phyloP scores from a whole-genome alignment of 805 yeast genomes.

The Myxozyma geophila region DNA sequence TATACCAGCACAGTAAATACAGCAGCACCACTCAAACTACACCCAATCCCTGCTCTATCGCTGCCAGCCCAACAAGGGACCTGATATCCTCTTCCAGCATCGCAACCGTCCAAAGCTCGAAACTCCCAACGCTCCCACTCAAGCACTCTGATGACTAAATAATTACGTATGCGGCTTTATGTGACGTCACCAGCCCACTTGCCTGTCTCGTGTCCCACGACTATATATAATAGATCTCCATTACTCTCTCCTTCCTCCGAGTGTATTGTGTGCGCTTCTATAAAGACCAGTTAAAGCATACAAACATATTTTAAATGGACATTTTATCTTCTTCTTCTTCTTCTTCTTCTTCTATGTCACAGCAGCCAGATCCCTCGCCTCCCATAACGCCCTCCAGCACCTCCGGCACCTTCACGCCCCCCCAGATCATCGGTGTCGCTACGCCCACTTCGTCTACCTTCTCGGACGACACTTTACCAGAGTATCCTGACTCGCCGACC shows the following conservation, averaged over 20 bases:
- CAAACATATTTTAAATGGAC: background rate
- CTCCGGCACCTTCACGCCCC: slow-evolving; percentile 15
- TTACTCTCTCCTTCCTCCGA: background rate
- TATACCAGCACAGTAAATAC: no score
- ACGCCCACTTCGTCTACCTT: slow-evolving; percentile 15
- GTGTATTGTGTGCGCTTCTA: no score
- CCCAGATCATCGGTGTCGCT: slow-evolving; percentile 13
- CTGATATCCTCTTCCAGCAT: background rate
- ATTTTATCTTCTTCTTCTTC: background rate
- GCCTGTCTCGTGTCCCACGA: background rate
- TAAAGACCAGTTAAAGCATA: no score
- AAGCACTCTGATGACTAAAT: background rate
- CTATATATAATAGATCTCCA: background rate
- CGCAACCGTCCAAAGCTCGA: background rate
- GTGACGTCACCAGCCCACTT: slow-evolving; percentile 8
- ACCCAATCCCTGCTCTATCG: no score
- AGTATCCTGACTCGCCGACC: slow-evolving; percentile 17
- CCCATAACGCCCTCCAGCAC: background rate
- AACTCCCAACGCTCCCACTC: slow-evolving; percentile 9
- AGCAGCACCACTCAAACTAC: background rate
- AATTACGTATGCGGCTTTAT: background rate
- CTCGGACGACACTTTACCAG: slow-evolving; percentile 10
- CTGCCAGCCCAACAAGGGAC: no score
- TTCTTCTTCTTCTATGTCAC: background rate
- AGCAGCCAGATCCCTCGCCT: background rate